A percentile compares a stretch with the other conserved stretches of the same genome.
phyloP scores from a whole-genome alignment of 495 filamentous ascomycete species.

The Talaromyces thailandensis region DNA sequence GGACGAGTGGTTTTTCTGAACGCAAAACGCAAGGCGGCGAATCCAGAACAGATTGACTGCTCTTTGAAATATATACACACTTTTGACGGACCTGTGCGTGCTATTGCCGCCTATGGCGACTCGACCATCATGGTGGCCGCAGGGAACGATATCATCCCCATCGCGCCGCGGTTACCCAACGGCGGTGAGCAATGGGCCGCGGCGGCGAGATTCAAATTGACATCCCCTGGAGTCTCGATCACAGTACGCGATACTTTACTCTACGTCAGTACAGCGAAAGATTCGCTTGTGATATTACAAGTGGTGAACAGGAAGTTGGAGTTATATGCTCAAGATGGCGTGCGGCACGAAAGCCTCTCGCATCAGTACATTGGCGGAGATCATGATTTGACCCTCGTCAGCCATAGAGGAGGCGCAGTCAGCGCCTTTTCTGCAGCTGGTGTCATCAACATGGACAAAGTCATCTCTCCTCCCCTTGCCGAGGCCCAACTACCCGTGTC shows the following conservation, averaged over 20 bases:
- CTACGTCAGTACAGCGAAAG: conserved; percentile 33
- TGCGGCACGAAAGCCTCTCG: conserved; percentile 28
- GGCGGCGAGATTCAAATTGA: conserved; percentile 21
- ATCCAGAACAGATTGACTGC: conserved; percentile 23
- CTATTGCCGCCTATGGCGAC: conserved; percentile 32
- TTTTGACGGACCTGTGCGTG: conserved; percentile 28
- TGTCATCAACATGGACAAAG: conserved; percentile 15
- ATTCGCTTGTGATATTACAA: conserved; percentile 31
- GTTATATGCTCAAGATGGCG: conserved; percentile 23
- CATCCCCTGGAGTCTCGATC: conserved; percentile 35
- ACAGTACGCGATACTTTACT: conserved; percentile 28
- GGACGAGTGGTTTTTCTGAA: conserved; percentile 30
- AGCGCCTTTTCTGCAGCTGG: conserved; percentile 18
- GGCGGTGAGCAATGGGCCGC: conserved; percentile 22
- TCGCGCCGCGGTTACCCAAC: conserved; percentile 20
- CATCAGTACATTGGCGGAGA: conserved; percentile 26
- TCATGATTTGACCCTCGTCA: conserved; percentile 19
- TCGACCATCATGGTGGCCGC: conserved; percentile 30
- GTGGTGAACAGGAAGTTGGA: conserved; percentile 21
- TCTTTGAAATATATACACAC: conserved; percentile 28
- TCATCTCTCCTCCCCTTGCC: conserved; percentile 16
- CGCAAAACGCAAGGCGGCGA: conserved; percentile 16
- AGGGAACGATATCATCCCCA: conserved; percentile 26
- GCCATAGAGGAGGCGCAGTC: conserved; percentile 28
- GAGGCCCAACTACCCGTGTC: conserved; percentile 27